Percentiles rank a stretch among this genome's conserved stretches.
Evolutionary conservation across 176 grass and related monocot genomes (phyloP).

Genomic region (Carex littledalei): DNA sequence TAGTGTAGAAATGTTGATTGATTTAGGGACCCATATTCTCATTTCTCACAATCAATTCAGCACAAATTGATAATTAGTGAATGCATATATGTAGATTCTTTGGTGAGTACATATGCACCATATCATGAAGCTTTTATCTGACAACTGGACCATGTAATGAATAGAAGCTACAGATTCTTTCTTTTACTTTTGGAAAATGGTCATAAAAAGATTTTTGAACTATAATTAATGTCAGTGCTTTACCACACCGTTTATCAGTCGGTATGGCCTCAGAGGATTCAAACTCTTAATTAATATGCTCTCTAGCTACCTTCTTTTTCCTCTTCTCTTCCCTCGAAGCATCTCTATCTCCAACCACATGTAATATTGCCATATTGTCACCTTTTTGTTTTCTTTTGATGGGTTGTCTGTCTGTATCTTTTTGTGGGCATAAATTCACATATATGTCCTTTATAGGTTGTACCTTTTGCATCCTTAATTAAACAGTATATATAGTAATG

Average conservation of each 20-base stretch:
- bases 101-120: not conserved
- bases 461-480: slow-evolving; percentile 8
- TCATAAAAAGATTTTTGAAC: not conserved
- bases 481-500: not conserved
- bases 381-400: slow-evolving; percentile 4
- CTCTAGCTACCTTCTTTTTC: not conserved
- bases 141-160: not conserved
- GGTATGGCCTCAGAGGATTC: not conserved
- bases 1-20: not conserved
- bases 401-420: not conserved
- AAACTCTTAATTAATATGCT: not conserved
- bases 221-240: not conserved
- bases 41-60: not conserved
- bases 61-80: not conserved
- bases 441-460: not conserved
- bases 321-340: no score
- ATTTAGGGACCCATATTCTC: slow-evolving; percentile 6
- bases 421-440: slow-evolving; percentile 3
- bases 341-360: not conserved
- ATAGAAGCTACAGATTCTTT: not conserved
- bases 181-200: not conserved
- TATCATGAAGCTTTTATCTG: not conserved
- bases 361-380: not conserved
- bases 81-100: not conserved
- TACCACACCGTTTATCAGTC: not conserved